These are phyloP conservation scores for Tricholoma terreum DNA, from an alignment of 768 basidiomycete species.

Conservation along the genomic window DNA sequence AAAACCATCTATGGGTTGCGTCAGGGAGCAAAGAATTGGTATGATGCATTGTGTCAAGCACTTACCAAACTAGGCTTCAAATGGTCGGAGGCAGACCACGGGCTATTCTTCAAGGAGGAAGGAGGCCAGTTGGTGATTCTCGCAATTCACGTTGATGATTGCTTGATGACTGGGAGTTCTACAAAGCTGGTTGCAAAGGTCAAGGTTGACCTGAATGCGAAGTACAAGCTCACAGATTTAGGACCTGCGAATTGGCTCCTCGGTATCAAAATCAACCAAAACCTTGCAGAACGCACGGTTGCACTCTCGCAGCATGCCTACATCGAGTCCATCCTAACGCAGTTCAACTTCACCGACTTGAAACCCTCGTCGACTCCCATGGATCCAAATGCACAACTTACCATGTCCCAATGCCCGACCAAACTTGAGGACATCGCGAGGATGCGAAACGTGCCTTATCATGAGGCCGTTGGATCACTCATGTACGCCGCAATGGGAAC, in stretches of 20 bases:
- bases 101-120: conserved; percentile 16
- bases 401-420: conserved; percentile 14
- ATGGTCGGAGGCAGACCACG: conserved; percentile 16
- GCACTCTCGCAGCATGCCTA: conserved; percentile 28
- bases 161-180: background rate
- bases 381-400: conserved; percentile 19
- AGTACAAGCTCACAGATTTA: conserved; percentile 1
- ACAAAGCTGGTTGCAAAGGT: background rate
- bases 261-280: conserved; percentile 14
- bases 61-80: conserved; percentile 19
- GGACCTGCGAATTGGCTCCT: conserved; percentile 13
- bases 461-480: conserved; percentile 27
- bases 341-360: conserved; percentile 23
- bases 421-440: conserved; percentile 15
- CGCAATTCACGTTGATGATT: background rate
- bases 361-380: conserved; percentile 25
- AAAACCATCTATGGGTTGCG: conserved; percentile 30
- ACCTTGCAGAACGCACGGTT: conserved; percentile 14
- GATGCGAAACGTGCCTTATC: conserved; percentile 26
- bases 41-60: conserved; percentile 20
- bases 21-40: conserved; percentile 30
- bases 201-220: background rate
- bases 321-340: conserved; percentile 24
- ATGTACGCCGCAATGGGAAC: conserved; percentile 32
- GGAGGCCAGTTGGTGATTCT: background rate